phyloP scores from a whole-genome alignment of 2,329 filamentous ascomycete genomes.

The Fusarium decemcellulare region DNA sequence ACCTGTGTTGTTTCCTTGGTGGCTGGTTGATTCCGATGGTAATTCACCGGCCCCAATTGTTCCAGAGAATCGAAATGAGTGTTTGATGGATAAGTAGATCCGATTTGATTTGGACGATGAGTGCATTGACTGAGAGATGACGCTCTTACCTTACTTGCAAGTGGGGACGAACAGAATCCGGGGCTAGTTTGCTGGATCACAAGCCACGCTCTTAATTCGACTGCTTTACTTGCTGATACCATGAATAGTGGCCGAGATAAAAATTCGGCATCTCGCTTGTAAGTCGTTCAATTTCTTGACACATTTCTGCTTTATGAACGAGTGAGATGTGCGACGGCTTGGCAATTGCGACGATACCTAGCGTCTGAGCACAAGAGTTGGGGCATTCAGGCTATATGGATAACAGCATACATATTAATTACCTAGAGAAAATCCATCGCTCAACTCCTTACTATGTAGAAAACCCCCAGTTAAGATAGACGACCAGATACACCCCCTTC shows the following conservation, averaged over 20 bases:
- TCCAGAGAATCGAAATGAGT: neutral
- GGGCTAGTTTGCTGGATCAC: conserved; percentile 7
- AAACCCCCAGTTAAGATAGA: too few relatives aligned
- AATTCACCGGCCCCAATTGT: neutral
- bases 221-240: neutral
- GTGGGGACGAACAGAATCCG: conserved; percentile 32
- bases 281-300: too few relatives aligned
- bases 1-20: too few relatives aligned
- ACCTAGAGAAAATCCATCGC: too few relatives aligned
- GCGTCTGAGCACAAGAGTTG: too few relatives aligned
- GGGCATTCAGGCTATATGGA: too few relatives aligned
- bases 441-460: too few relatives aligned
- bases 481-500: too few relatives aligned
- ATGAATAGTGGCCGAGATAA: neutral
- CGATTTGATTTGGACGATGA: conserved; percentile 20
- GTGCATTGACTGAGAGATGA: conserved; percentile 37
- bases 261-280: neutral
- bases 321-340: too few relatives aligned
- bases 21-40: too few relatives aligned
- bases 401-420: too few relatives aligned
- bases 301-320: too few relatives aligned
- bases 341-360: neutral
- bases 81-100: neutral
- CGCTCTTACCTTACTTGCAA: conserved; percentile 22
- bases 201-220: conserved; percentile 10